Evolutionary conservation across 768 basidiomycete species (phyloP).

Genomic region (Agaricus sinodeliciosus): DNA sequence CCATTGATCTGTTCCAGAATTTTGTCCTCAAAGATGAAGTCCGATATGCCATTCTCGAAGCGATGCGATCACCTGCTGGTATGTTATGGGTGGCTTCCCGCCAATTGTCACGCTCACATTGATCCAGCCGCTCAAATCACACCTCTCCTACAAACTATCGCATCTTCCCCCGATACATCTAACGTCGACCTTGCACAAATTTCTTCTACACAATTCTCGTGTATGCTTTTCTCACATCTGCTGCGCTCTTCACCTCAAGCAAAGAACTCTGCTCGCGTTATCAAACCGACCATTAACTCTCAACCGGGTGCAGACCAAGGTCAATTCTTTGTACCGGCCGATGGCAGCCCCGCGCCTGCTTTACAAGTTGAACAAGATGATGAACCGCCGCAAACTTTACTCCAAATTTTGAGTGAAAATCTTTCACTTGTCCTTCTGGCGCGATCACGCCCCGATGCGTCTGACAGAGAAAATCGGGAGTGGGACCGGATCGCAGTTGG

Average conservation of each 20-base stretch:
- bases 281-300: conserved; percentile 43
- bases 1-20: conserved; percentile 38
- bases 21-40: conserved; percentile 73
- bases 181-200: conserved; percentile 45
- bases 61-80: conserved; percentile 63
- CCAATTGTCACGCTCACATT: conserved; percentile 3
- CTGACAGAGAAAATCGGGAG: conserved; percentile 69
- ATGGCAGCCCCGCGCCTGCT: conserved; percentile 36
- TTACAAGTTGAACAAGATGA: conserved; percentile 34
- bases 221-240: conserved; percentile 75
- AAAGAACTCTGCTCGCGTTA: conserved; percentile 57
- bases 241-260: conserved; percentile 59
- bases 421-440: conserved; percentile 81
- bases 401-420: conserved; percentile 87
- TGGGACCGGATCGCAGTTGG: conserved; percentile 89
- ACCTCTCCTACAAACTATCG: conserved; percentile 65
- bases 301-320: conserved; percentile 27
- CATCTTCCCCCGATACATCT: conserved; percentile 52
- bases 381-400: conserved; percentile 60
- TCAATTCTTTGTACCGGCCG: conserved; percentile 72
- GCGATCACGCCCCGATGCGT: conserved; percentile 58
- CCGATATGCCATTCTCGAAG: conserved; percentile 58
- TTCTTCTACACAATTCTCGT: conserved; percentile 66
- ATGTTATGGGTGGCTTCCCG: conserved; percentile 17
- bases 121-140: conserved; percentile 44